Evolutionary conservation across 192 early-diverging fungal genomes (phyloP), one percentile per base, ranked within the genome.

Genomic region (Coemansia sp.): DNA sequence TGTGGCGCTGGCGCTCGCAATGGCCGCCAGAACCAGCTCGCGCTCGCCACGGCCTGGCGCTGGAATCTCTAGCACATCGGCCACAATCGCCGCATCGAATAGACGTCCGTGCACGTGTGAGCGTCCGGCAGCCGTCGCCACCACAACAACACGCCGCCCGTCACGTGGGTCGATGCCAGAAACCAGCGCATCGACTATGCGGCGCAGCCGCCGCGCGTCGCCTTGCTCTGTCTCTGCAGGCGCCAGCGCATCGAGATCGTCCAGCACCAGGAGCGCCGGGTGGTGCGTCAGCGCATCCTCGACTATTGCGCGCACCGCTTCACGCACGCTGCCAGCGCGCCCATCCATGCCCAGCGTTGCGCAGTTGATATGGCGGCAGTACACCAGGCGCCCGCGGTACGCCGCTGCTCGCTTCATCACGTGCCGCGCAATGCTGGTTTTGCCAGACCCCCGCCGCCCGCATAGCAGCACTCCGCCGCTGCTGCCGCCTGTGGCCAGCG

Each of bases 401-500:
- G 36, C 26, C 44, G 49, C 52, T 0, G 65, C 70, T 0, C 24
- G 56, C 10, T 44, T 33, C 18, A 57, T 45, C 34, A 93, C 57
- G 11, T 84, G 73, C n/a, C 84, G 73, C 16, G 83, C 83, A 18
- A 92, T 80, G 43, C 85, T 87, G 16, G 91, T 87, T 57, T 93
- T 93, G n/a, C 92, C 92, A 5, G 90, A 86, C 36, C 92, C 92
- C 67, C 88, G 91, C 10, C 88, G 76, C 11, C 92, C 92, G 51
- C 88, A 87, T 12, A 92, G 48, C 23, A 93, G 70, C 23, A 91
- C 69, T n/a, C 92, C 90, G 45, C 67, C 68, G 2, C 38, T 39
- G 2, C 38, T 39, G 41, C 65, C 55, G 34, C 46, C 38, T 6
- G 53, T 71, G 44, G 63, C 61, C 69, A 81, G 33, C 0, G 73